Evolutionary conservation across 495 filamentous ascomycete genomes (phyloP).

Genomic region (Bryoglossum gracile): DNA sequence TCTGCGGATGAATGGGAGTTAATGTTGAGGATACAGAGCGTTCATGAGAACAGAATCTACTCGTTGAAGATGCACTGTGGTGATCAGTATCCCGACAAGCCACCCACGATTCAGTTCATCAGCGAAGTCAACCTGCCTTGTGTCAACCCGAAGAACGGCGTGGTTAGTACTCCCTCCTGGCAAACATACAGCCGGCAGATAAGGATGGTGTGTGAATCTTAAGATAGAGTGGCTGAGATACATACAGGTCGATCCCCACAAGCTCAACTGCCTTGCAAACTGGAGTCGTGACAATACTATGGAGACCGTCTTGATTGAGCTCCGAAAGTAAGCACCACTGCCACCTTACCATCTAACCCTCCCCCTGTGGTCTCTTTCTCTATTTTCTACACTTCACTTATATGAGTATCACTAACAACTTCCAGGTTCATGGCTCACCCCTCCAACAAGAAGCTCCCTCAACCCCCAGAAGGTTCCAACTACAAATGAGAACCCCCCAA

Average conservation of each 20-base stretch:
- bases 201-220: too few species aligned
- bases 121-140: slow-evolving; percentile 93
- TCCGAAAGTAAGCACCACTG: slow-evolving; percentile 53
- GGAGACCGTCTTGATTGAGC: slow-evolving; percentile 88
- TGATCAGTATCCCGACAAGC: slow-evolving; percentile 76
- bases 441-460: slow-evolving; percentile 88
- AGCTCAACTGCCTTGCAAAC: slow-evolving; percentile 72
- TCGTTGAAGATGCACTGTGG: slow-evolving; percentile 96
- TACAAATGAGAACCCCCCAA: slow-evolving; percentile 34
- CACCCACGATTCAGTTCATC: slow-evolving; percentile 82
- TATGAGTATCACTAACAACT: not conserved
- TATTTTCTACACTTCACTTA: too few species aligned
- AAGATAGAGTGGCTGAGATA: slow-evolving; percentile 6
- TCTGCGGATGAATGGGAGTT: not conserved
- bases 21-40: slow-evolving; percentile 50
- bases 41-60: slow-evolving; percentile 98
- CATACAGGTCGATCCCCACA: slow-evolving; percentile 69
- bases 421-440: slow-evolving; percentile 88
- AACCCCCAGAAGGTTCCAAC: slow-evolving; percentile 82
- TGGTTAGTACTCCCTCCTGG: slow-evolving; percentile 37
- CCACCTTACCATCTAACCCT: too few species aligned
- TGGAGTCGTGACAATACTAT: slow-evolving; percentile 89
- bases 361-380: too few species aligned
- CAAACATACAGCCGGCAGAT: too few species aligned
- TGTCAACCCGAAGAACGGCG: slow-evolving; percentile 70